These are phyloP conservation scores for Thalia dealbata DNA, from an alignment of 176 grass and related monocot genomes.

Conservation along the genomic window DNA sequence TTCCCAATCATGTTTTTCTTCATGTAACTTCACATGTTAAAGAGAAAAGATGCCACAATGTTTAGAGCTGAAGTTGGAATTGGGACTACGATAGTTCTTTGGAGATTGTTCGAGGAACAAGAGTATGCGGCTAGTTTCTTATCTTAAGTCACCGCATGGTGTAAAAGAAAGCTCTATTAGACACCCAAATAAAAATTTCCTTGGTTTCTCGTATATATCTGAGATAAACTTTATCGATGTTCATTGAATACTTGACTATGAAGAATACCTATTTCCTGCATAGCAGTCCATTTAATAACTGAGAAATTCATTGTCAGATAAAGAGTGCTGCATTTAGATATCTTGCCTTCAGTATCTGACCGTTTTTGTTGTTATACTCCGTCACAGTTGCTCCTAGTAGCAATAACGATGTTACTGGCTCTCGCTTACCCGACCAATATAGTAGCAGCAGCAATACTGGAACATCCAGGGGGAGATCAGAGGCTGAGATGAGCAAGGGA, in stretches of 20 bases:
- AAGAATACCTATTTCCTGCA: background rate
- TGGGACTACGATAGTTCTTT: background rate
- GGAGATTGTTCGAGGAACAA: background rate
- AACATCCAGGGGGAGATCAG: background rate
- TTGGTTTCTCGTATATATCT: background rate
- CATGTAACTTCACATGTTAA: background rate
- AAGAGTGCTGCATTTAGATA: background rate
- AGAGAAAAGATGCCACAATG: background rate
- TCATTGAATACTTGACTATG: background rate
- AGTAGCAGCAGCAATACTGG: constrained; percentile 3
- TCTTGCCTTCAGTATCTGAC: background rate
- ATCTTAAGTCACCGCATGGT: background rate
- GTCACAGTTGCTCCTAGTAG: constrained; percentile 29
- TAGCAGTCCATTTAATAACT: background rate
- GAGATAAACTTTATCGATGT: background rate
- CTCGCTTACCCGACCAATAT: constrained; percentile 11
- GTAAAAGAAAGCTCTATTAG: background rate
- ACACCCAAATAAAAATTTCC: background rate
- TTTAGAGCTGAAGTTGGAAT: background rate
- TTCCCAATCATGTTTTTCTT: background rate
- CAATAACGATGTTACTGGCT: background rate
- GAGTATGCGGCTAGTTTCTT: background rate
- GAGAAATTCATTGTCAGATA: background rate
- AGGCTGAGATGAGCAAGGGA: constrained; percentile 21
- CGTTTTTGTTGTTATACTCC: constrained; percentile 1